Conservation (phyloP, 345 rosid species). For the Clarkia xantiana region DNA sequence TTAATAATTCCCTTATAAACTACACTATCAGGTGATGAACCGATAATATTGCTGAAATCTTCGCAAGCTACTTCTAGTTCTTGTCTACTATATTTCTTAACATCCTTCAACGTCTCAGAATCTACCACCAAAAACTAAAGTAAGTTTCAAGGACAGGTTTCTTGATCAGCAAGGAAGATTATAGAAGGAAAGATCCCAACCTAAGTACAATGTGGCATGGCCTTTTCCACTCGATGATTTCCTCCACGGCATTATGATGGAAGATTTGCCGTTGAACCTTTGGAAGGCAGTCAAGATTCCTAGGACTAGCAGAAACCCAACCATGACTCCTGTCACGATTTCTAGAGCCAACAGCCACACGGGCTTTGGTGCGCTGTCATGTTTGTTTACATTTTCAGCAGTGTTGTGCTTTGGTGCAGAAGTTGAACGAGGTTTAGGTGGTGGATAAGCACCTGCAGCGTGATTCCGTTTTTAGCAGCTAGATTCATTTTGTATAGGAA, state of each 20-base stretch:
- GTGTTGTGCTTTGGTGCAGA: conserved; percentile 29
- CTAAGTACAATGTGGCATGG: conserved; percentile 47
- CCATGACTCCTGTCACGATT: conserved; percentile 71
- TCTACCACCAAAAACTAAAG: conserved; percentile 21
- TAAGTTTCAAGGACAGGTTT: not conserved
- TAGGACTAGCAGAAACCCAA: conserved; percentile 46
- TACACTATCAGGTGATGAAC: conserved; percentile 82
- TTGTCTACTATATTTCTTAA: conserved; percentile 71
- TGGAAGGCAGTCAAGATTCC: conserved; percentile 50
- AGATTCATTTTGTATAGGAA: not conserved
- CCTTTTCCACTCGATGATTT: conserved; percentile 80
- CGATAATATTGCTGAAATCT: conserved; percentile 97
- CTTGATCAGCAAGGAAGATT: not conserved
- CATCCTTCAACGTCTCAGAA: conserved; percentile 70
- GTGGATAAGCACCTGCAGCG: conserved; percentile 29
- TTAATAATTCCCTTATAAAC: conserved; percentile 85
- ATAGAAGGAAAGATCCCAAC: conserved; percentile 25
- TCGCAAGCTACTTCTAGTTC: conserved; percentile 98
- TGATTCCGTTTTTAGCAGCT: conserved; percentile 4
- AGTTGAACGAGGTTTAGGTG: conserved; percentile 29
- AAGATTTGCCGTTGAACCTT: conserved; percentile 64
- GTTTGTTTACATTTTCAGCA: conserved; percentile 33
- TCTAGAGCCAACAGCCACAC: conserved; percentile 74
- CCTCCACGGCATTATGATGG: conserved; percentile 91
- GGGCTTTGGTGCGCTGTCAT: conserved; percentile 46